Base-by-base conservation (phyloP, 306 rosid genomes). In the Aeschynomene evenia region DNA sequence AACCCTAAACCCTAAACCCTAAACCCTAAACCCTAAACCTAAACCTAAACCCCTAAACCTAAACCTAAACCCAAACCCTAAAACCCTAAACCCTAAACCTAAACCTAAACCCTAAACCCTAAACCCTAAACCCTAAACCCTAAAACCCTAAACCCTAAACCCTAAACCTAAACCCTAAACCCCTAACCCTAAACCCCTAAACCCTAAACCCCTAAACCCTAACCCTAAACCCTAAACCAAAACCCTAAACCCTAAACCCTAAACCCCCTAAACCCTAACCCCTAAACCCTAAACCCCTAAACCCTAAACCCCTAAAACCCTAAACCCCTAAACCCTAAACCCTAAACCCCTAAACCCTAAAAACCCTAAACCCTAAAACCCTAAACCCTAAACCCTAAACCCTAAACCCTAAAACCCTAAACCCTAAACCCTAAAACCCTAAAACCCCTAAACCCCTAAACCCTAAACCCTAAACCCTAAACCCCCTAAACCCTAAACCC, bases 261-360 rank as follows among this genome's bases (percentile, higher is more conserved):
- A 21, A 68, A 37, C 33, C 63, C 53, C 9, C n/a, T 33, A 68
- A 31, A 24, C 50, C 28, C 10, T 29, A 51, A 57, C 5, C 63
- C 20, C 40, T 56, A 56, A 28, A 26, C 63, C 31, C 63, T 56
- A 56, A 56, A 56, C 58, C 58, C 42, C 26, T 23, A 48, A 45
- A 56, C 71, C 58, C 15, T 46, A 66, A 45, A 21, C 58, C 71
- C 26, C 24, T 46, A 66, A 39, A n/a, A n/a, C n/a, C n/a, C n/a
- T n/a, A n/a, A n/a, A n/a, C n/a, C 71, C 71, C 16, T 28, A 26
- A 66, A 56, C 71, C 71, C 26, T 23, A 66, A 23, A 6, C 71
- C 71, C 71, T 66, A 66, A 66, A 66, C 71, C 71, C 57, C 48
- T n/a, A n/a, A n/a, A n/a, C n/a, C n/a, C n/a, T n/a, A n/a, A n/a